Conservation (phyloP, 108 stramenopile species). For the Chaetoceros tenuissimus region DNA sequence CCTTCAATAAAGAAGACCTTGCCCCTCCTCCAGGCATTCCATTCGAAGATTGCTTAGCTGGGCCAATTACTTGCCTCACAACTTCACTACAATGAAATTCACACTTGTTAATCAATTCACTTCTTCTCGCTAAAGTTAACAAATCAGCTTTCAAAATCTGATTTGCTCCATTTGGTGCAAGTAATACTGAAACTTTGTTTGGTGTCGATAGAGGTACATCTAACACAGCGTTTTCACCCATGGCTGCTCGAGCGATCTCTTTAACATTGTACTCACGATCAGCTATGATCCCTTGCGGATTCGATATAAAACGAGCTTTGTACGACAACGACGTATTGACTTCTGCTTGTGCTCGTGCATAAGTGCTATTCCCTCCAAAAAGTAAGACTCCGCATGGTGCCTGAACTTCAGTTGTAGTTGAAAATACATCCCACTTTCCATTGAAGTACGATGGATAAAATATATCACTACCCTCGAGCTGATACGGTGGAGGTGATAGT, state of each 20-base stretch:
- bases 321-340: slow-evolving; percentile 37
- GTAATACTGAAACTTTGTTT: slow-evolving; percentile 64
- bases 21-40: not conserved
- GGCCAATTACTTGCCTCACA: slow-evolving; percentile 63
- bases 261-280: slow-evolving; percentile 78
- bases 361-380: slow-evolving; percentile 71
- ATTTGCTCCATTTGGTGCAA: slow-evolving; percentile 47
- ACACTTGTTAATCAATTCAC: slow-evolving; percentile 28
- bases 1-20: slow-evolving; percentile 44
- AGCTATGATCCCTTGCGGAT: slow-evolving; percentile 29
- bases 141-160: slow-evolving; percentile 47
- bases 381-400: slow-evolving; percentile 66
- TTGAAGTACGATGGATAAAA: slow-evolving; percentile 56
- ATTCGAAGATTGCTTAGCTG: slow-evolving; percentile 9
- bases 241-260: slow-evolving; percentile 63
- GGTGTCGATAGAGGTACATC: slow-evolving; percentile 63
- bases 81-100: slow-evolving; percentile 74
- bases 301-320: slow-evolving; percentile 45
- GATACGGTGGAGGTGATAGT: slow-evolving; percentile 48
- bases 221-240: slow-evolving; percentile 70
- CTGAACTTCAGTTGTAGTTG: slow-evolving; percentile 38
- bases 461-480: slow-evolving; percentile 55
- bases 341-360: slow-evolving; percentile 34
- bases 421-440: slow-evolving; percentile 49
- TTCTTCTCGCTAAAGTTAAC: slow-evolving; percentile 49